Percentiles rank a stretch among this genome's conserved stretches.
Conservation (phyloP, 257 asterid genomes). For the Capsicum chinense region DNA sequence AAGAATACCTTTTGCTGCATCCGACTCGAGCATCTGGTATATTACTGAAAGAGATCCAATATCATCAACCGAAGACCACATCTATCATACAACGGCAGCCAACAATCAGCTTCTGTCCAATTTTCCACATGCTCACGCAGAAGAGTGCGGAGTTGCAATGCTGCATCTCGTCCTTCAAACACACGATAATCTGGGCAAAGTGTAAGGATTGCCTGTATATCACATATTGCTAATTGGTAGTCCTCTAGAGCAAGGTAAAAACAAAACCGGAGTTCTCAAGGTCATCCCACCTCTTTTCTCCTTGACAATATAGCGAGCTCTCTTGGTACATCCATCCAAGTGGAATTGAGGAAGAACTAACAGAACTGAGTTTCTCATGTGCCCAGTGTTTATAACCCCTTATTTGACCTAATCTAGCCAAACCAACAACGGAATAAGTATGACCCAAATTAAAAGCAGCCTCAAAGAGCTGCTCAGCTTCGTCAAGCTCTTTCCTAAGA, state of each 20-base stretch:
- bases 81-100: constrained; percentile 92
- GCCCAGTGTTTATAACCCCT: constrained; percentile 57
- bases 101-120: constrained; percentile 98
- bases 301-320: constrained; percentile 83
- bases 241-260: constrained; percentile 87
- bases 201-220: constrained; percentile 92
- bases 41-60: constrained; percentile 96
- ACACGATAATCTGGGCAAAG: constrained; percentile 80
- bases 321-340: constrained; percentile 99
- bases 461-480: constrained; percentile 72
- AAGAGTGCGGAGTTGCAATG: constrained; percentile 82
- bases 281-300: constrained; percentile 57
- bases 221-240: constrained; percentile 83
- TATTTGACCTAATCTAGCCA: constrained; percentile 68
- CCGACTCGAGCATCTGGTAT: constrained; percentile 97
- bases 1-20: constrained; percentile 86
- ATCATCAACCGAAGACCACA: constrained; percentile 94
- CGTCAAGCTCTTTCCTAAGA: constrained; percentile 70
- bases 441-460: constrained; percentile 80
- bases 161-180: constrained; percentile 91
- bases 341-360: constrained; percentile 64
- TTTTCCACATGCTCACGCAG: constrained; percentile 89
- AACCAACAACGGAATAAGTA: constrained; percentile 73
- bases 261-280: constrained; percentile 84
- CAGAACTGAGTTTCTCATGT: constrained; percentile 63